Evolutionary conservation across 495 filamentous ascomycete species (phyloP), one percentile per base, ranked within the genome.

Genomic region (Astrothelium subdiscretum): DNA sequence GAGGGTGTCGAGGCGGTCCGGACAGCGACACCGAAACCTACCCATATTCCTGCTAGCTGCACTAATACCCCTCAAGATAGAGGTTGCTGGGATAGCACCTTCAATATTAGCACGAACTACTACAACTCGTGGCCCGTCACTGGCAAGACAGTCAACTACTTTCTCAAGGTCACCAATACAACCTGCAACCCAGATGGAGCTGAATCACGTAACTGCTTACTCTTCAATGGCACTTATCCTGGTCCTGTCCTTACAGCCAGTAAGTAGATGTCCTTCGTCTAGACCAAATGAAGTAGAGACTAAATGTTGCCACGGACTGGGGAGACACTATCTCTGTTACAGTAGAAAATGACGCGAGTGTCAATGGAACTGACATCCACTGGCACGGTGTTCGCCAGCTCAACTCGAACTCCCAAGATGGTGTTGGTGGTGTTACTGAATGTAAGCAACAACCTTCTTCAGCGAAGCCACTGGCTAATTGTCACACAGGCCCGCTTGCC

Each of bases 291-390:
- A 48, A 48, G 42, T 48, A 48, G 42, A 48, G 42, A 3, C 42
- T 48, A 13, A 63, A 59, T 3, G 72, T 74, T 43, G 60, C 43
- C 67, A 60, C 64, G 31, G 68, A 69, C 32, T 75, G 72, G 73
- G 73, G 73, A 57, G 73, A 75, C 59, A 73, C 64, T 2, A 58
- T 75, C 26, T 48, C 58, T 24, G 61, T 74, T 31, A 74, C 67
- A 32, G 71, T 75, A 6, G 68, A 69, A 31, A 76, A 74, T 62
- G 59, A 59, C 0, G 32, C 73, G 35, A 58, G 70, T 29, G 54
- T 72, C 59, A 75, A 75, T 62, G 73, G 73, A 20, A 75, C 72
- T n/a, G 58, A 60, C 4, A 73, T 74, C 18, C 73, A 76, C 52
- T 74, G 70, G 70, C 73, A 76, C 60, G 73, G 73, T 32, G 57